Percentiles rank a stretch among this genome's conserved stretches.
These are phyloP conservation scores for Kregervanrija fluxuum DNA, from an alignment of 805 yeast genomes.

Conservation along the genomic window DNA sequence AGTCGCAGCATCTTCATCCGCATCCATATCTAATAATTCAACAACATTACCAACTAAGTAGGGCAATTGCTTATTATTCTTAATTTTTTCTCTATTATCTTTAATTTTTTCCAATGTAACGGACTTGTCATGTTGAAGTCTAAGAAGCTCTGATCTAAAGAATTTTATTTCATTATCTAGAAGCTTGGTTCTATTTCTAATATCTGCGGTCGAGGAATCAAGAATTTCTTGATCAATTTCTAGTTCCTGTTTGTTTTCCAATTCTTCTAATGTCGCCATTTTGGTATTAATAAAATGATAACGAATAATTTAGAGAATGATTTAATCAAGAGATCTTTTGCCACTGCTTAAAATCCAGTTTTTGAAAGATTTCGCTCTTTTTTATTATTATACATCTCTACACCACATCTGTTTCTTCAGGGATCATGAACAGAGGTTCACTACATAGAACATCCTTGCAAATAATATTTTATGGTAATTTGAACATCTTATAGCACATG, in stretches of 20 bases:
- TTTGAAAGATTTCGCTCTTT: too few species aligned
- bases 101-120: conserved; percentile 90
- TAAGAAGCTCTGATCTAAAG: conserved; percentile 84
- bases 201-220: conserved; percentile 70
- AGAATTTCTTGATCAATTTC: conserved; percentile 80
- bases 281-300: background rate
- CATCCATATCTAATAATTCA: conserved; percentile 82
- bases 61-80: conserved; percentile 91
- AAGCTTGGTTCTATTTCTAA: conserved; percentile 76
- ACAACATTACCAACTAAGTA: conserved; percentile 95
- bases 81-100: conserved; percentile 93
- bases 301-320: background rate
- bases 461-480: too few species aligned
- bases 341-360: background rate
- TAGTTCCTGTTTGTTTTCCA: conserved; percentile 49
- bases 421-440: too few species aligned
- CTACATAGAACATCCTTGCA: too few species aligned
- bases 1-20: conserved; percentile 71
- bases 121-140: conserved; percentile 86
- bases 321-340: background rate
- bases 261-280: conserved; percentile 83
- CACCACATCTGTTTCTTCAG: background rate
- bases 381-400: background rate
- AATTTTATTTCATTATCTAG: conserved; percentile 94
- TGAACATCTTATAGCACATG: too few species aligned